Evolutionary conservation across 2,329 filamentous ascomycete species (phyloP), one percentile per base, ranked within the genome.

Genomic region (Colletotrichum musae): DNA sequence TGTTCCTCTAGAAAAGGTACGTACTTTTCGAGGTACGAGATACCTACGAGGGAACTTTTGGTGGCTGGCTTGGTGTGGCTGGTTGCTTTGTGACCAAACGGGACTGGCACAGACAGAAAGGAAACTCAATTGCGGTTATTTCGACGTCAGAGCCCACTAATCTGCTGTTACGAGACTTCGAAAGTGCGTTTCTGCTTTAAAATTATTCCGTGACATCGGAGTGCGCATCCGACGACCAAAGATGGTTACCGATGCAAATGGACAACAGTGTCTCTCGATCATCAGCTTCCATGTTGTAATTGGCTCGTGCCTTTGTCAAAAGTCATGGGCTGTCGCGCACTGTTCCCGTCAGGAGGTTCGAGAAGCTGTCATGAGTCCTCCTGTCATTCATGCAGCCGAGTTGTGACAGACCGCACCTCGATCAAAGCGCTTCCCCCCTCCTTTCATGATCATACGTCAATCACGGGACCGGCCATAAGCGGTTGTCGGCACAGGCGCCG

Each of bases 121-220:
- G 24, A 51, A 67, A 45, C 18, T 56, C 58, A 50, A 45, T 51
- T 41, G 57, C 43, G 26, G 10, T 36, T 57, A n/a, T 47, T 65
- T 18, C 24, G 12, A 43, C 13, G 32, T 36, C 9, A 43, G 41
- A 5, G 3, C 3, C 21, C 2, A 4, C 21, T 24, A 43, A 43
- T n/a, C 13, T 12, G 6, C 16, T 5, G 16, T 15, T 43, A 43
- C 41, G 41, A 15, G 15, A 43, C 41, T 6, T 15, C 13, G 41
- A n/a, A 43, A 47, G 21, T 41, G 28, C 62, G 9, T 52, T 32
- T 26, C n/a, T 26, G 45, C 58, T n/a, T 48, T 41, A 48, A 51
- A 10, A 54, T 65, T 45, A 39, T 53, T 26, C 18, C 15, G 18
- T 62, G 57, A 50, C 51, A 51, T 18, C 43, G 58, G 64, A 41